A percentile compares a stretch with the other conserved stretches of the same genome.
These are phyloP conservation scores for Ustilago curta DNA, from an alignment of 1,284 basidiomycete species.

Conservation along the genomic window DNA sequence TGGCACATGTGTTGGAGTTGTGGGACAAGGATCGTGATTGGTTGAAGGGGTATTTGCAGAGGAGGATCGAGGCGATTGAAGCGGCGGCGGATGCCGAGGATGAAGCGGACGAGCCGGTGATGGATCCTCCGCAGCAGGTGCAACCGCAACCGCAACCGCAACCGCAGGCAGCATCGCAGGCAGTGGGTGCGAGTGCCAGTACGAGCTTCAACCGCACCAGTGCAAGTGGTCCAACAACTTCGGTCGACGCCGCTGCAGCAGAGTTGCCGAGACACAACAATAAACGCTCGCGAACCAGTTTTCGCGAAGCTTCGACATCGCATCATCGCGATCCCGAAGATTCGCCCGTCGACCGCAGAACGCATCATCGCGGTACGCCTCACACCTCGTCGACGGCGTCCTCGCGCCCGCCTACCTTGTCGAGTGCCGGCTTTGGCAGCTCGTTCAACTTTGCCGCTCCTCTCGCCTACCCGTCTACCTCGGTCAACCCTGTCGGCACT, in stretches of 20 bases:
- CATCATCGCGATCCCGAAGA: constrained; percentile 12
- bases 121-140: constrained; percentile 2
- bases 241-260: not conserved
- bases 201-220: not conserved
- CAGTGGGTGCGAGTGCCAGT: not conserved
- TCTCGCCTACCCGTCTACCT: constrained; percentile 9
- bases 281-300: constrained; percentile 10
- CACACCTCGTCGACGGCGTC: not conserved
- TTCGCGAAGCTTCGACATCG: not conserved
- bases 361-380: constrained; percentile 11
- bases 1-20: constrained; percentile 51
- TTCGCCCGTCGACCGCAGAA: not conserved
- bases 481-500: not conserved
- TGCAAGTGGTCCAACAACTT: not conserved
- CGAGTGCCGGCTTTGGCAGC: constrained; percentile 1
- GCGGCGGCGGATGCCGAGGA: constrained; percentile 32
- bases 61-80: constrained; percentile 50
- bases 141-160: constrained; percentile 7
- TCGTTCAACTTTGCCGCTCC: constrained; percentile 31
- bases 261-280: constrained; percentile 20
- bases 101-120: constrained; percentile 15
- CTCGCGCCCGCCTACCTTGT: not conserved
- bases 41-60: constrained; percentile 52
- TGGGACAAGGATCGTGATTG: constrained; percentile 43
- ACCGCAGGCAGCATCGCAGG: not conserved